Percentiles rank a stretch among this genome's conserved stretches.
These are phyloP conservation scores for Paspalum vaginatum DNA, from an alignment of 176 grass and related monocot species.

Conservation along the genomic window DNA sequence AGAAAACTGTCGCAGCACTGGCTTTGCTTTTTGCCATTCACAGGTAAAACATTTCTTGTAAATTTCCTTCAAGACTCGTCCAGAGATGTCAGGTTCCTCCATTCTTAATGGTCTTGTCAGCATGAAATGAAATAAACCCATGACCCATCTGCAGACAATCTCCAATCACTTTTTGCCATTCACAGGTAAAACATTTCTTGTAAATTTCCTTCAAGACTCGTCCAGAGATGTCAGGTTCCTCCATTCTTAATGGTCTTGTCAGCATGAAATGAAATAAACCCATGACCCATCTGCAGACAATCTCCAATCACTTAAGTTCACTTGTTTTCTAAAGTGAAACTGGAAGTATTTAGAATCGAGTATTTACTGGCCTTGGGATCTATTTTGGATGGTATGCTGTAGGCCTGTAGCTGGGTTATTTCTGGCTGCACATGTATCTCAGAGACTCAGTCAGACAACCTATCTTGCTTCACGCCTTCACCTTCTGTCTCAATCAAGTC, in stretches of 20 bases:
- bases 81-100: constrained; percentile 1
- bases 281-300: no score
- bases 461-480: constrained; percentile 21
- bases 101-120: not conserved
- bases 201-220: not conserved
- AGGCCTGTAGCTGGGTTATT: not conserved
- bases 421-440: not conserved
- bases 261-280: not conserved
- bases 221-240: constrained; percentile 10
- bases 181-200: constrained; percentile 73
- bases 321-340: not conserved
- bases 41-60: constrained; percentile 62
- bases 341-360: no score
- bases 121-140: not conserved
- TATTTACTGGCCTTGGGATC: no score
- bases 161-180: constrained; percentile 98
- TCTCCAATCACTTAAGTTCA: not conserved
- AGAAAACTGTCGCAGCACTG: constrained; percentile 97
- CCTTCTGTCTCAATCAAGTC: constrained; percentile 11
- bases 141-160: no score
- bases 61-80: not conserved
- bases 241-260: not conserved
- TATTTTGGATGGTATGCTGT: not conserved
- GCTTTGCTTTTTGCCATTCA: constrained; percentile 98
- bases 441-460: no score